A percentile compares a stretch with the other conserved stretches of the same genome.
Evolutionary conservation across 305 asterid genomes (phyloP).

Genomic region (Salvia sclarea): DNA sequence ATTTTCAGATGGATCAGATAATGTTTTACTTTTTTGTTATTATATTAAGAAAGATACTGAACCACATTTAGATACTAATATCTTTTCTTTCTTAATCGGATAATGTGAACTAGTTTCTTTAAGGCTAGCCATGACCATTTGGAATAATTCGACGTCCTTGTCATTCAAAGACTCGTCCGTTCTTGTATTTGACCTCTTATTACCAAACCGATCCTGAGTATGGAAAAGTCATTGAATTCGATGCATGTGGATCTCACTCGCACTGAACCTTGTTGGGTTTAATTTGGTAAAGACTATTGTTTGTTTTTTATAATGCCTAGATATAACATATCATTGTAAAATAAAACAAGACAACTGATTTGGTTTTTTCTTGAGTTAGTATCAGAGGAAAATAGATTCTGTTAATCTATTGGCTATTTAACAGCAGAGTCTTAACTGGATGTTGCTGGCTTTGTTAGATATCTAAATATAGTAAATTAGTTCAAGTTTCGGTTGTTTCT

Average conservation of each 20-base stretch:
- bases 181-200: background rate
- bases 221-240: background rate
- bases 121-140: background rate
- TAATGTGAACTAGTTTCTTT: background rate
- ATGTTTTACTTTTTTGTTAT: background rate
- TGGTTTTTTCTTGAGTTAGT: background rate
- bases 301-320: background rate
- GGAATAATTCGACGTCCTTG: background rate
- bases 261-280: background rate
- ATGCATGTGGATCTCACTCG: constrained; percentile 17
- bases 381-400: background rate
- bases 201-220: background rate
- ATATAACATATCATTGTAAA: background rate
- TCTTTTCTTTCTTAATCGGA: background rate
- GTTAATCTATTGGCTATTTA: background rate
- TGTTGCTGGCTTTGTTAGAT: background rate
- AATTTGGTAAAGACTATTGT: background rate
- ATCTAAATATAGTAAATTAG: background rate
- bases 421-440: background rate
- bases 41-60: background rate
- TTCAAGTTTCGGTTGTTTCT: background rate
- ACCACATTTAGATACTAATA: background rate
- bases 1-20: background rate
- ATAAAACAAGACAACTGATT: background rate
- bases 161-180: background rate